Evolutionary conservation across 2,329 filamentous ascomycete genomes (phyloP).

Genomic region (Colletotrichum echinochloae): DNA sequence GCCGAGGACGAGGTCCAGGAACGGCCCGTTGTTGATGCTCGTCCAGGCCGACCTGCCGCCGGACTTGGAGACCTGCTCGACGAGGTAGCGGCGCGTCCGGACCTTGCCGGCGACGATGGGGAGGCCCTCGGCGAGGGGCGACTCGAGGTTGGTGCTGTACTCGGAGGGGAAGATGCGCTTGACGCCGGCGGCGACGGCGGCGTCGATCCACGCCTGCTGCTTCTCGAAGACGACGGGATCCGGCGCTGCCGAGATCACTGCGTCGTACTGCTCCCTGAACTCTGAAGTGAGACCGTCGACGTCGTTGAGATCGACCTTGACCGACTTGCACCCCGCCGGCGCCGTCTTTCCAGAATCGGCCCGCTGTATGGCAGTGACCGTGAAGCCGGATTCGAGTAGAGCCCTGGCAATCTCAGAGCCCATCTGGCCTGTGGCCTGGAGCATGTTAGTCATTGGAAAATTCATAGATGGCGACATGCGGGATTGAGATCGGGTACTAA

Average conservation of each 20-base stretch:
- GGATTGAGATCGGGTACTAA: background rate
- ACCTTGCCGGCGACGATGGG: slow-evolving; percentile 43
- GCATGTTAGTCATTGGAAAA: background rate
- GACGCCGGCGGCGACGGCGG: slow-evolving; percentile 64
- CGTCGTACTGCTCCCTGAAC: slow-evolving; percentile 67
- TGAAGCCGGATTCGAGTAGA: slow-evolving; percentile 49
- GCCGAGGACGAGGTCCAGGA: slow-evolving; percentile 47
- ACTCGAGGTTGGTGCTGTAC: slow-evolving; percentile 52
- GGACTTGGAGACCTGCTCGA: slow-evolving; percentile 28
- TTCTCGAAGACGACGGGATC: slow-evolving; percentile 51
- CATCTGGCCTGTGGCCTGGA: slow-evolving; percentile 48
- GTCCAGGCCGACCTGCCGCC: slow-evolving; percentile 47
- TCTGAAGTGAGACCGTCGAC: slow-evolving; percentile 61
- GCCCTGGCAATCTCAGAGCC: slow-evolving; percentile 48
- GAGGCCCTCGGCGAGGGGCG: slow-evolving; percentile 37
- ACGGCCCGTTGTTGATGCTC: slow-evolving; percentile 56
- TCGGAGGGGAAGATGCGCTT: slow-evolving; percentile 67
- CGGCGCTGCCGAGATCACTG: slow-evolving; percentile 62
- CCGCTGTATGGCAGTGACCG: slow-evolving; percentile 52
- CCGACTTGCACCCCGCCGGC: slow-evolving; percentile 47
- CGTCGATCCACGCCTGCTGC: slow-evolving; percentile 64
- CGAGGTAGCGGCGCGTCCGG: slow-evolving; percentile 31
- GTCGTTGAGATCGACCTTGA: slow-evolving; percentile 50
- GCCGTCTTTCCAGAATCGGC: slow-evolving; percentile 55
- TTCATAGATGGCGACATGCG: no score